Percentiles rank a stretch among this genome's conserved stretches.
Conservation (phyloP, 768 basidiomycete genomes). For the Panus rudis region DNA sequence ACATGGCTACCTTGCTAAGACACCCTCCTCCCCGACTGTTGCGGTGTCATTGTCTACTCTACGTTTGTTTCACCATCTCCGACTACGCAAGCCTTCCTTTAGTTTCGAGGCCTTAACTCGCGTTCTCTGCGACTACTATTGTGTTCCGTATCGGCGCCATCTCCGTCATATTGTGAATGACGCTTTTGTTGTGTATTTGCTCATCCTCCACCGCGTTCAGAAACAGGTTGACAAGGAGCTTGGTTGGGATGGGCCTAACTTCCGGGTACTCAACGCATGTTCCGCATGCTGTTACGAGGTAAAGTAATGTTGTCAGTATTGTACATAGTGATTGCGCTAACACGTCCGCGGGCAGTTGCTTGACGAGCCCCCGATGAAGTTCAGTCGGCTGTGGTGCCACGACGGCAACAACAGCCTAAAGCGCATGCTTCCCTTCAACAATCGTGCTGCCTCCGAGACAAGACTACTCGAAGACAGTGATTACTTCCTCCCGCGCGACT, state of each 20-base stretch:
- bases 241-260: constrained; percentile 23
- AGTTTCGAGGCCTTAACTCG: constrained; percentile 11
- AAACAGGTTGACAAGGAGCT: constrained; percentile 17
- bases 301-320: neutral
- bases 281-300: constrained; percentile 32
- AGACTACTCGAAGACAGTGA: constrained; percentile 15
- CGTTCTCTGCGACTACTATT: constrained; percentile 11
- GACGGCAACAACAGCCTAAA: constrained; percentile 18
- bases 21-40: neutral
- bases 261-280: constrained; percentile 29
- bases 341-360: constrained; percentile 19
- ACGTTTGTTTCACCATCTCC: constrained; percentile 4
- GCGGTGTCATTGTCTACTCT: constrained; percentile 9
- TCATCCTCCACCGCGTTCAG: constrained; percentile 17
- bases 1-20: constrained; percentile 1
- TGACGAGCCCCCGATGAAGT: constrained; percentile 23
- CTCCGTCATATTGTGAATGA: constrained; percentile 22
- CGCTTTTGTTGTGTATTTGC: constrained; percentile 31
- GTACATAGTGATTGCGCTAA: neutral
- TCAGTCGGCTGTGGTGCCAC: constrained; percentile 15
- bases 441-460: constrained; percentile 14
- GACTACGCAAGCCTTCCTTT: constrained; percentile 8
- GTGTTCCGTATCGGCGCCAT: constrained; percentile 21
- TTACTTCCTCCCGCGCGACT: constrained; percentile 19
- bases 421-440: constrained; percentile 18